Conservation (phyloP, 2,329 filamentous ascomycete species). For the Nemania sp. region DNA sequence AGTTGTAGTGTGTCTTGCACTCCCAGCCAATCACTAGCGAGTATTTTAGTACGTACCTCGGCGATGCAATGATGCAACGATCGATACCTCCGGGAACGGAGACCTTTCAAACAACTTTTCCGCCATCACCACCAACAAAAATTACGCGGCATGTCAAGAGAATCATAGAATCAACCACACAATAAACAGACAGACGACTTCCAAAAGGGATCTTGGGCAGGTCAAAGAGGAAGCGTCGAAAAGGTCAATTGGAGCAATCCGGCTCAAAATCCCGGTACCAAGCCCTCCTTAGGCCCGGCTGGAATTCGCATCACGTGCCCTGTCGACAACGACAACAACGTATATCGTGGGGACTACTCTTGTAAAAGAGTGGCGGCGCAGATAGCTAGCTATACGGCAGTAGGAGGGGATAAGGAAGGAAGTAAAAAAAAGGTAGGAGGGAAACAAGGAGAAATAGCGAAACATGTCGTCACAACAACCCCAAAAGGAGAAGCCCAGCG, state of each 20-base stretch:
- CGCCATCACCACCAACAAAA: neutral
- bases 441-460: neutral
- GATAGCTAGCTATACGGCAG: neutral
- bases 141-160: neutral
- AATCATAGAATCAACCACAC: neutral
- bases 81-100: slow-evolving; percentile 30
- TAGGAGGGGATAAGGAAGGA: neutral
- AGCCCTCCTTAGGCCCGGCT: too few relatives aligned
- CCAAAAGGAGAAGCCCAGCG: slow-evolving; percentile 71
- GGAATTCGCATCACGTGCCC: neutral
- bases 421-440: neutral
- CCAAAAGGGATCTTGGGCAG: too few relatives aligned
- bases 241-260: neutral
- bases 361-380: neutral
- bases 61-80: slow-evolving; percentile 20
- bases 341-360: neutral
- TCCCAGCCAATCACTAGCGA: neutral
- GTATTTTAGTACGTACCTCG: slow-evolving; percentile 6
- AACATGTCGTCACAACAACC: slow-evolving; percentile 40
- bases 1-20: neutral
- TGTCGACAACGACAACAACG: neutral
- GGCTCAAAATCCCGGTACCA: too few relatives aligned
- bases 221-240: too few relatives aligned
- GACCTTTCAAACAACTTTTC: slow-evolving; percentile 27
- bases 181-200: neutral